Conservation (phyloP, 805 yeast genomes). For the Debaryomyces prosopidis region DNA sequence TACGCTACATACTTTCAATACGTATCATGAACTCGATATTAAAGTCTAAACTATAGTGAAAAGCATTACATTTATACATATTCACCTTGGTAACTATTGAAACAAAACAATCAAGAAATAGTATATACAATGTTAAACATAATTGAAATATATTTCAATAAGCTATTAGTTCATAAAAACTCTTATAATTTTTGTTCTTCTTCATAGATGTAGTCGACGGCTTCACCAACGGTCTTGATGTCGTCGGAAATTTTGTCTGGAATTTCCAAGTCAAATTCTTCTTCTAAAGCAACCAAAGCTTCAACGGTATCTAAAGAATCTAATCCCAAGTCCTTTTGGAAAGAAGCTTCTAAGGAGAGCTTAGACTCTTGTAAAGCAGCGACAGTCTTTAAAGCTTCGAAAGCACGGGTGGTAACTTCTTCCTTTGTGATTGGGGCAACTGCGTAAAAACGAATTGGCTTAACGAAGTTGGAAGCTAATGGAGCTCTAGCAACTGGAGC, state of each 20-base stretch:
- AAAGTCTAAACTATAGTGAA: background rate
- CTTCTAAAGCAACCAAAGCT: constrained; percentile 94
- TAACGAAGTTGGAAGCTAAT: constrained; percentile 23
- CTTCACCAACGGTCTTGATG: constrained; percentile 90
- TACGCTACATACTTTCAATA: background rate
- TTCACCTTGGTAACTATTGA: background rate
- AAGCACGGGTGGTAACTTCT: constrained; percentile 80
- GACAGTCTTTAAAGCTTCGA: constrained; percentile 69
- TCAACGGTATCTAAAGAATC: constrained; percentile 96
- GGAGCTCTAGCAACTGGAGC: constrained; percentile 33
- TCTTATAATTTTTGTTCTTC: constrained; percentile 49
- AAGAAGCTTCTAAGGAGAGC: constrained; percentile 48
- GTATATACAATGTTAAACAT: constrained; percentile 1
- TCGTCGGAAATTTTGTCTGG: constrained; percentile 93
- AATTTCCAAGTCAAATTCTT: constrained; percentile 77
- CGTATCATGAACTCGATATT: background rate
- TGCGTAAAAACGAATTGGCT: constrained; percentile 53
- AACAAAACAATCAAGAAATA: background rate
- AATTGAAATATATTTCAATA: background rate
- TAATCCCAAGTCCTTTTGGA: constrained; percentile 75
- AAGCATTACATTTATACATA: background rate
- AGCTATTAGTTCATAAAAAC: background rate
- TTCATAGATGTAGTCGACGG: constrained; percentile 79
- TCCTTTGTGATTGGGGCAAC: constrained; percentile 67
- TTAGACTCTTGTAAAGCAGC: constrained; percentile 48